Evolutionary conservation across 106 monocot genomes (phyloP), one percentile per base, ranked within the genome.

Genomic region (Agapanthus africanus): DNA sequence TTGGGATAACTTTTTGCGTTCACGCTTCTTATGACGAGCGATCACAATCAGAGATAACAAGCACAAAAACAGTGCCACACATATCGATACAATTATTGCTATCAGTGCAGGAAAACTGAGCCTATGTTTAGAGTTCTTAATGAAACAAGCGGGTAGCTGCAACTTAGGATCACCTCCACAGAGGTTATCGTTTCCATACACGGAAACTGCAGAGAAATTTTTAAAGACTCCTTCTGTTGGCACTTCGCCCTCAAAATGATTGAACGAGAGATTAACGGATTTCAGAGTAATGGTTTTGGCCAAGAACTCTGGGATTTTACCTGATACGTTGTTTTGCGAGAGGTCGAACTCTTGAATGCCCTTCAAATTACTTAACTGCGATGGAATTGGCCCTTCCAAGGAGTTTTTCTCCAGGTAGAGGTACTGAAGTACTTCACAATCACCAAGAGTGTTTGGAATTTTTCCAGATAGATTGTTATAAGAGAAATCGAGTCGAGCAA

Each of bases 261-360:
- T 71, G 54, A 59, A 71, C 19, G 71, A 71, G 13, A 71, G 41
- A 30, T 71, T 71, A 4, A 71, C 40, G 3, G 39, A 57, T 25
- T 71, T 16, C 44, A 85, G 40, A 38, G 9, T 47, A 36, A 2
- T 64, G 0, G 76, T 40, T 13, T 49, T 46, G 19, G 56, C 65
- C 11, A 85, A 41, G 54, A 59, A 75, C 18, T 72, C 57, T 0
- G 84, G 84, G 8, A 85, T 69, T 37, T 38, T 8, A 22, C 81
- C 81, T 3, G 85, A 78, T 28, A 78, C 63, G 11, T 78, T 75
- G 56, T 85, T 85, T 4, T 49, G 36, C 9, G 85, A 85, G 28
- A 85, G 30, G 57, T 81, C 78, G 6, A 85, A 19, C 7, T 21
- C 32, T 37, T 63, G 22, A 10, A 85, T 47, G 1, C 60, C 73